Evolutionary conservation across 768 basidiomycete species (phyloP), one percentile per base, ranked within the genome.

Genomic region (Tephrocybe rancida): DNA sequence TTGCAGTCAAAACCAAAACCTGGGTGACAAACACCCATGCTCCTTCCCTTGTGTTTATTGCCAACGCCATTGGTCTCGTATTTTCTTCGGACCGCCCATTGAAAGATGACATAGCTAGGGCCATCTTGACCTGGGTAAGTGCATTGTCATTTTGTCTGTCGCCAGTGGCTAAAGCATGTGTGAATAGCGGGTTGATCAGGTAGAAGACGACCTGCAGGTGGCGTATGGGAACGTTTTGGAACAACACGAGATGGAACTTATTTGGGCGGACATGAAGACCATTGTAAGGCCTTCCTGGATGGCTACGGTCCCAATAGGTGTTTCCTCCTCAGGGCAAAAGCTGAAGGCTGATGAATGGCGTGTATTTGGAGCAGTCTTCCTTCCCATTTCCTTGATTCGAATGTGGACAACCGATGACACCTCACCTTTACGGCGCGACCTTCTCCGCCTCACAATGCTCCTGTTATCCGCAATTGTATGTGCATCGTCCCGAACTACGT

Each of bases 261-360:
- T 56, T 1, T 46, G 37, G 44, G 38, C 51, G 18, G 44, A 56
- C 24, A 35, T 47, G 1, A 32, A 42, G 27, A 26, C 39, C 9
- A 60, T 64, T 16, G 21, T 54, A 13, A 61, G 59, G 16, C 72
- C 70, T 2, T 56, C 65, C 8, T 69, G 66, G 66, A 42, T 66
- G 9, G 68, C 68, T 16, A 22, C 25, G 55, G 67, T 41, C 49
- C 68, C 16, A 64, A 67, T 14, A 64, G 30, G 13, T 7, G 13
- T 32, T 32, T 32, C 30, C 38, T 46, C 61, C 10, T 30, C 50
- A 0, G 61, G 66, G 34, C 64, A 66, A 13, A 70, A 70, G 38
- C 54, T 70, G 18, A 70, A 68, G 25, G 64, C 73, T n/a, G 67
- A 73, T 35, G 54, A 73, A 54, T 78, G 74, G 76, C 62, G 65